Percentiles rank a stretch among this genome's conserved stretches.
Conservation (phyloP, 352 stramenopile genomes). For the Plasmopara muralis region DNA sequence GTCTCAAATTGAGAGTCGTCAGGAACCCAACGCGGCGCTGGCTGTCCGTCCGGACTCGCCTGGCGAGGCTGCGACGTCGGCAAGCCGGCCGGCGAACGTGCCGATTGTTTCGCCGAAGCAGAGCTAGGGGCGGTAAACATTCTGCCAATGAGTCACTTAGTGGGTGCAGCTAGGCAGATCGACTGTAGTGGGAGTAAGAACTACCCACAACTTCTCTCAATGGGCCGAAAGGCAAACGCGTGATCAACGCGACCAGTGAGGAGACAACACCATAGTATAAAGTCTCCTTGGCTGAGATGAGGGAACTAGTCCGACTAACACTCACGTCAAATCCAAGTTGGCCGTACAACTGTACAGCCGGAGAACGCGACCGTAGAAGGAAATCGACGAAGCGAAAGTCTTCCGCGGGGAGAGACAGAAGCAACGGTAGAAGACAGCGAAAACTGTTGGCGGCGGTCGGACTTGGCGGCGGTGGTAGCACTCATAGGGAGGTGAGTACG, state of each 20-base stretch:
- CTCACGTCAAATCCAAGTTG: too few relatives aligned
- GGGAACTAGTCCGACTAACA: too few relatives aligned
- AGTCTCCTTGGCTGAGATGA: too few relatives aligned
- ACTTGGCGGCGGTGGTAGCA: too few relatives aligned
- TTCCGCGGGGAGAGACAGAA: too few relatives aligned
- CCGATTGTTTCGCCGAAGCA: background rate
- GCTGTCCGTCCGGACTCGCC: background rate
- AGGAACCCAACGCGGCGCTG: background rate
- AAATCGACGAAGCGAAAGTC: too few relatives aligned
- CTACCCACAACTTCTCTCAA: background rate
- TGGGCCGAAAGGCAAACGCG: background rate
- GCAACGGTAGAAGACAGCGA: too few relatives aligned
- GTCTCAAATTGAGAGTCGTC: background rate
- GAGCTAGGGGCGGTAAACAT: background rate
- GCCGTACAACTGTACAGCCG: too few relatives aligned
- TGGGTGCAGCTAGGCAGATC: background rate
- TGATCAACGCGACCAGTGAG: background rate
- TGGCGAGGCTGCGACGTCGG: too few relatives aligned
- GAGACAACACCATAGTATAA: background rate
- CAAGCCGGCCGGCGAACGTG: background rate
- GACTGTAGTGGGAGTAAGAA: background rate
- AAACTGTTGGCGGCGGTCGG: too few relatives aligned
- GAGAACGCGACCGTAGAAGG: too few relatives aligned
- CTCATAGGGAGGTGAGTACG: too few relatives aligned
- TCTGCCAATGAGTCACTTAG: background rate